Evolutionary conservation across 2,329 filamentous ascomycete species (phyloP).

Genomic region (Arachnopeziza araneosa): DNA sequence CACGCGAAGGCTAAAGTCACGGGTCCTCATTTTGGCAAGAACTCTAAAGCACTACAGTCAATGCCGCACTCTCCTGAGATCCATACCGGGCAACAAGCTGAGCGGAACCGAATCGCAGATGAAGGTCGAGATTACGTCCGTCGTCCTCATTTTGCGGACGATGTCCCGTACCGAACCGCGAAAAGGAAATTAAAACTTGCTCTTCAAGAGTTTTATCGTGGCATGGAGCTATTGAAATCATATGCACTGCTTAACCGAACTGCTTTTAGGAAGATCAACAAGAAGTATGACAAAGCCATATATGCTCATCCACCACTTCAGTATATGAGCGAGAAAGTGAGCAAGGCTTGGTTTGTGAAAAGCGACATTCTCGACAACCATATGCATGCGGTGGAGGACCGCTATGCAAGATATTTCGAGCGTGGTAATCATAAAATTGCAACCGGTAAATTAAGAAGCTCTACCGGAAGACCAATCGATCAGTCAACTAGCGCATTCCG

Average conservation of each 20-base stretch:
- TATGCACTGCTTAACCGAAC: slow-evolving; percentile 87
- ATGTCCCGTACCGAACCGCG: slow-evolving; percentile 77
- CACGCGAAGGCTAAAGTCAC: slow-evolving; percentile 43
- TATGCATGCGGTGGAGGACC: slow-evolving; percentile 76
- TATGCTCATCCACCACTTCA: slow-evolving; percentile 70
- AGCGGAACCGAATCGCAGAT: slow-evolving; percentile 17
- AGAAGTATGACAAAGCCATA: slow-evolving; percentile 94
- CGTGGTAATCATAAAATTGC: slow-evolving; percentile 89
- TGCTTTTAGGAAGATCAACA: slow-evolving; percentile 95
- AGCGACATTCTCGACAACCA: slow-evolving; percentile 79
- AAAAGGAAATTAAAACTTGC: slow-evolving; percentile 90
- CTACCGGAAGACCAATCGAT: slow-evolving; percentile 52
- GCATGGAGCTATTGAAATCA: slow-evolving; percentile 84
- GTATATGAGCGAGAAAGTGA: slow-evolving; percentile 90
- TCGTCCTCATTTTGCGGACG: slow-evolving; percentile 42
- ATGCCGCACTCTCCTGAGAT: slow-evolving; percentile 38
- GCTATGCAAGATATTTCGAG: slow-evolving; percentile 94
- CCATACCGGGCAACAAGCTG: slow-evolving; percentile 36
- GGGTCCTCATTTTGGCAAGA: slow-evolving; percentile 45
- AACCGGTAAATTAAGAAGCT: slow-evolving; percentile 75
- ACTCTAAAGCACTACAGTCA: slow-evolving; percentile 52
- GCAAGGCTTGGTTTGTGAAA: slow-evolving; percentile 84
- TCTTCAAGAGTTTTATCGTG: slow-evolving; percentile 87
- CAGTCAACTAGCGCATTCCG: slow-evolving; percentile 54
- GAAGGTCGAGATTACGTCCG: slow-evolving; percentile 44